Percentiles rank a stretch among this genome's conserved stretches.
Conservation (phyloP, 1,284 basidiomycete species). For the Tylopilus sp. region DNA sequence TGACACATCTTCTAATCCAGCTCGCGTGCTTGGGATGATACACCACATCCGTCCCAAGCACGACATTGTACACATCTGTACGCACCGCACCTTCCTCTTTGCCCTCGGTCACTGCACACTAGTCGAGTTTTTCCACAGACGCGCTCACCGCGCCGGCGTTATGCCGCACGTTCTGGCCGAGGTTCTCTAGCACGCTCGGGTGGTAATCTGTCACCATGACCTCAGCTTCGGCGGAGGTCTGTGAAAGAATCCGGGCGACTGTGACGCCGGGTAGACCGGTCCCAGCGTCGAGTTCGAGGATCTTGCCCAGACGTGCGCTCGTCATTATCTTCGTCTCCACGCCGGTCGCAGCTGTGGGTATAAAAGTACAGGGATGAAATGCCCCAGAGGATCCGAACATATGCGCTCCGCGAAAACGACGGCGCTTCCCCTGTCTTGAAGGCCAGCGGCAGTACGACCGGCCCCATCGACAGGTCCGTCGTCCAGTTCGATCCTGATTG, state of each 20-base stretch:
- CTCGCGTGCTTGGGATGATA: conserved; percentile 64
- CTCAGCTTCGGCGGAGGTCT: conserved; percentile 9
- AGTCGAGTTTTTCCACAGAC: conserved; percentile 60
- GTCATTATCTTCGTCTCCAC: background rate
- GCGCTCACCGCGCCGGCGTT: conserved; percentile 22
- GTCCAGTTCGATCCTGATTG: conserved; percentile 61
- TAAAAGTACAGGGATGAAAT: background rate
- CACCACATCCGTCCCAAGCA: conserved; percentile 69
- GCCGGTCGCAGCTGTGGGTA: background rate
- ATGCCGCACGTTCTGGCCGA: conserved; percentile 53
- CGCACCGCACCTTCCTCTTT: conserved; percentile 1
- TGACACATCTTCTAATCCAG: conserved; percentile 63
- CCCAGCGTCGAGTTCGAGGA: conserved; percentile 85
- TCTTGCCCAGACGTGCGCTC: conserved; percentile 34
- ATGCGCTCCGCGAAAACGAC: conserved; percentile 74
- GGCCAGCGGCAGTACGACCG: conserved; percentile 80
- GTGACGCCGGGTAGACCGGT: conserved; percentile 81
- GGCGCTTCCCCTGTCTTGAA: conserved; percentile 86
- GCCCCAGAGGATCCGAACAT: conserved; percentile 50
- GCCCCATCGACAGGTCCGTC: conserved; percentile 67
- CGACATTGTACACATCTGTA: conserved; percentile 46
- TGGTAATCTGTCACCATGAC: conserved; percentile 82
- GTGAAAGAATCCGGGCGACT: conserved; percentile 53
- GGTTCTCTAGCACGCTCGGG: conserved; percentile 71
- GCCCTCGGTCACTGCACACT: conserved; percentile 40